Evolutionary conservation across 1,139 yeast genomes (phyloP).

Genomic region (Candida tropicalis): DNA sequence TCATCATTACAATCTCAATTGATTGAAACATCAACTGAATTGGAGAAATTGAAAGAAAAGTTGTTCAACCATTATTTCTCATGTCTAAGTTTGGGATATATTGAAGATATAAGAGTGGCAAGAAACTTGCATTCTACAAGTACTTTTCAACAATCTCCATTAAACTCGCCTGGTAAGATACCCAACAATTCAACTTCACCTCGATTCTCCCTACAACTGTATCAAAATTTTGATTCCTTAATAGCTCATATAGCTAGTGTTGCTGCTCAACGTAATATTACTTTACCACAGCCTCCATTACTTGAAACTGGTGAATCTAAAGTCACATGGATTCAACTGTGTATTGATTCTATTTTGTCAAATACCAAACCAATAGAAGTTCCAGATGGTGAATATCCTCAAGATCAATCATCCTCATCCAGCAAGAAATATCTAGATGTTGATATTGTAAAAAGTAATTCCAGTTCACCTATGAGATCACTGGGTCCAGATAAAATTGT

Average conservation of each 20-base stretch:
- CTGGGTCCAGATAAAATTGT: slow-evolving; percentile 24
- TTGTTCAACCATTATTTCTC: slow-evolving; percentile 46
- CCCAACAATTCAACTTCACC: slow-evolving; percentile 7
- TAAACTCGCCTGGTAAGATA: slow-evolving; percentile 9
- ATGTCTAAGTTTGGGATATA: slow-evolving; percentile 48
- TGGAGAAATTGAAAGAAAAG: slow-evolving; percentile 30
- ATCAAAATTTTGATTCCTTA: slow-evolving; percentile 42
- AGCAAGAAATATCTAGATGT: not conserved
- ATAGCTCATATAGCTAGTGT: slow-evolving; percentile 55
- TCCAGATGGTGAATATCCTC: not conserved
- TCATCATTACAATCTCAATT: slow-evolving; percentile 37
- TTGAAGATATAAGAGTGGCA: slow-evolving; percentile 43
- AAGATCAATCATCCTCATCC: not conserved
- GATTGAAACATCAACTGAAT: slow-evolving; percentile 29
- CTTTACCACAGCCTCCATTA: slow-evolving; percentile 44
- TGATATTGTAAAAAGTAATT: not conserved
- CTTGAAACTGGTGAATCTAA: slow-evolving; percentile 34
- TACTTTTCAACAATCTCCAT: not conserved
- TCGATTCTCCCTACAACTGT: slow-evolving; percentile 10
- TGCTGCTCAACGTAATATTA: slow-evolving; percentile 53
- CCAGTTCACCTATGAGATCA: slow-evolving; percentile 2
- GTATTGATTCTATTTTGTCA: slow-evolving; percentile 45
- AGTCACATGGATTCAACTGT: slow-evolving; percentile 54
- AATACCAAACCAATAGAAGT: slow-evolving; percentile 6
- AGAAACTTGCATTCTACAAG: slow-evolving; percentile 7